These are phyloP conservation scores for Trichophyton mentagrophytes DNA, from an alignment of 2,329 filamentous ascomycete genomes.

Conservation along the genomic window DNA sequence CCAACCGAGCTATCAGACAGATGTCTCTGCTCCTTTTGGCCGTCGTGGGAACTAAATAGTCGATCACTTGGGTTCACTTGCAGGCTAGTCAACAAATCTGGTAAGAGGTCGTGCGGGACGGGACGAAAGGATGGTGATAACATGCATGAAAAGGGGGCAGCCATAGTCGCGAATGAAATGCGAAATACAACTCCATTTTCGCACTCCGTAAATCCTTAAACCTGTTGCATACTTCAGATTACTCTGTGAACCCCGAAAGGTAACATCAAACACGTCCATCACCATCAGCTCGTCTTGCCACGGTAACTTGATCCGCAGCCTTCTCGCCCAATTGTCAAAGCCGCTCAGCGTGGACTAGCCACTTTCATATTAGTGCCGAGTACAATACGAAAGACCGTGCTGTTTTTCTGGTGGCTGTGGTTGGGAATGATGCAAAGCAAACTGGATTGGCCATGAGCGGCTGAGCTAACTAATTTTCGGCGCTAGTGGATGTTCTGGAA, in stretches of 20 bases:
- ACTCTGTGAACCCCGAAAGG: not conserved
- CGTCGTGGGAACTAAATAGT: not conserved
- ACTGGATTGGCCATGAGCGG: not conserved
- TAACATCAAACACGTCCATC: not conserved
- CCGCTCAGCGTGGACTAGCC: not conserved
- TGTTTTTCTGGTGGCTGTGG: not conserved
- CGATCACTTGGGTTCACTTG: not conserved
- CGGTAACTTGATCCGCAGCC: not conserved
- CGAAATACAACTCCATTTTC: not conserved
- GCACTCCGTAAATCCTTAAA: not conserved
- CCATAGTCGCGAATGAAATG: not conserved
- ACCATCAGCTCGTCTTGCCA: conserved; percentile 1
- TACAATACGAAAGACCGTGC: conserved; percentile 1
- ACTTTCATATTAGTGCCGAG: not conserved
- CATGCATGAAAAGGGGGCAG: not conserved
- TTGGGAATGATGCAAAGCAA: conserved; percentile 1
- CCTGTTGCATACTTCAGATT: not conserved
- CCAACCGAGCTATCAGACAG: not conserved
- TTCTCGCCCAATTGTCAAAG: not conserved
- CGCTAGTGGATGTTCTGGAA: not conserved
- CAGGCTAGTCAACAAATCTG: not conserved
- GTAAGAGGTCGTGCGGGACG: conserved; percentile 3
- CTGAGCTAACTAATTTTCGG: not conserved
- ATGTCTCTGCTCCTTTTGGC: not conserved
- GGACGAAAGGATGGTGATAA: not conserved